phyloP scores from a whole-genome alignment of 2,329 filamentous ascomycete genomes.

The Alternaria arborescens region DNA sequence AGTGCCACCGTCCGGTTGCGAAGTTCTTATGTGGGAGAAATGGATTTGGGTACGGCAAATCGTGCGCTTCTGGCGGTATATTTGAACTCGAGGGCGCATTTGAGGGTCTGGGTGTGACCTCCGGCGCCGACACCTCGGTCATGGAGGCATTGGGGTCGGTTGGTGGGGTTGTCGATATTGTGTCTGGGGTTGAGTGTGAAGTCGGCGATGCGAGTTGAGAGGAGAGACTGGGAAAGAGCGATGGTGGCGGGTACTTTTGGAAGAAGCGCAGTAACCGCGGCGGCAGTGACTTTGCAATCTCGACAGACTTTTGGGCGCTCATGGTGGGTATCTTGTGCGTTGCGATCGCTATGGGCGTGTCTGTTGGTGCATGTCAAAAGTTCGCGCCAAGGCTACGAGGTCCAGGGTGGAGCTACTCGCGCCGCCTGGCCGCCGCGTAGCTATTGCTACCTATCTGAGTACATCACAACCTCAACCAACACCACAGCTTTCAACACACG shows the following conservation, averaged over 20 bases:
- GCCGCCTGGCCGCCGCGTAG: conserved; percentile 25
- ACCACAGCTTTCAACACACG: conserved; percentile 1
- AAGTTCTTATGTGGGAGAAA: conserved; percentile 84
- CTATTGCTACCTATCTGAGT: conserved; percentile 25
- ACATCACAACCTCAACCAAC: conserved; percentile 17
- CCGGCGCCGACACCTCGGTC: conserved; percentile 39
- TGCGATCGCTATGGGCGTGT: conserved; percentile 8
- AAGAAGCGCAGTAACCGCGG: conserved; percentile 85
- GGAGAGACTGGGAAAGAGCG: conserved; percentile 52
- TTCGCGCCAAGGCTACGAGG: conserved; percentile 22
- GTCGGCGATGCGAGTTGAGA: conserved; percentile 26
- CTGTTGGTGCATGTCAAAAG: conserved; percentile 14
- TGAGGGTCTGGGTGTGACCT: conserved; percentile 29
- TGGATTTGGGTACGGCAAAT: conserved; percentile 72
- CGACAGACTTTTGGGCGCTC: conserved; percentile 50
- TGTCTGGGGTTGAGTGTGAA: conserved; percentile 17
- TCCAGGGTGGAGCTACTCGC: conserved; percentile 15
- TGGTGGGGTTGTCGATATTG: conserved; percentile 35
- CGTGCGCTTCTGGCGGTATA: conserved; percentile 32
- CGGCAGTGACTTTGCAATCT: conserved; percentile 76
- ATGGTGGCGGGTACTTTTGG: conserved; percentile 80
- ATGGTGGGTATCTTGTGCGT: conserved; percentile 29
- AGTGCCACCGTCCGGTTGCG: conserved; percentile 81
- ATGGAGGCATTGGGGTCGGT: conserved; percentile 53
- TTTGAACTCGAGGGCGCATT: conserved; percentile 22